Base-by-base conservation (phyloP, 257 asterid genomes). In the Nicotiana benthamiana region DNA sequence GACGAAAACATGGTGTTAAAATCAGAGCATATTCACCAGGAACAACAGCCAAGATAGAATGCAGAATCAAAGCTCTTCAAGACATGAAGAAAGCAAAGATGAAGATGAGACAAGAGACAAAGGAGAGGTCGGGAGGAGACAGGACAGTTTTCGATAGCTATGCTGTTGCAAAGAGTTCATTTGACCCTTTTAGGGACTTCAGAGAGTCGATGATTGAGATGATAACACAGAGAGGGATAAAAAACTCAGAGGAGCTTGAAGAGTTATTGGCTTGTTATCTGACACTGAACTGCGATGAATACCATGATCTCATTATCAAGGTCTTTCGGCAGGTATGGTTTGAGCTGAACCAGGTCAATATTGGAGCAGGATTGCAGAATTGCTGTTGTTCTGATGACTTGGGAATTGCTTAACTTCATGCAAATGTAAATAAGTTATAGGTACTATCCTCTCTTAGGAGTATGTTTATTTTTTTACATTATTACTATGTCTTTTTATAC, bases 131-230 rank as follows among this genome's bases (percentile, higher is more conserved):
- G 61, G 80, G 60, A 66, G 30, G 27, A 46, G 84, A 68, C 6
- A 54, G 80, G 80, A 85, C 84, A 30, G 70, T 82, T 28, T 91
- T 92, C 18, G 89, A 91, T 26, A 90, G 94, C 85, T 92, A 86
- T 62, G 97, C 97, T 0, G 89, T 95, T 76, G 86, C 82, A 70
- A 92, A 91, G 88, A 89, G 86, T 79, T 93, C 99, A 18, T 83
- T 77, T 32, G 79, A 92, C 67, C 97, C 97, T 1, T 82, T 84
- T 34, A 72, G 79, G 57, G 99, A 95, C 68, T 95, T 95, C 88
- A 88, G 91, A 75, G 92, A 95, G 8, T 95, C 99, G 1, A 95
- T 95, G 99, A 70, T 89, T 11, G 97, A 93, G 87, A 95, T 95
- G 99, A 93, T 95, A 52, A 83, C 83, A 24, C 95, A 89, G 86